These are phyloP conservation scores for Kwoniella bestiolae DNA, from an alignment of 768 basidiomycete species.

Conservation along the genomic window DNA sequence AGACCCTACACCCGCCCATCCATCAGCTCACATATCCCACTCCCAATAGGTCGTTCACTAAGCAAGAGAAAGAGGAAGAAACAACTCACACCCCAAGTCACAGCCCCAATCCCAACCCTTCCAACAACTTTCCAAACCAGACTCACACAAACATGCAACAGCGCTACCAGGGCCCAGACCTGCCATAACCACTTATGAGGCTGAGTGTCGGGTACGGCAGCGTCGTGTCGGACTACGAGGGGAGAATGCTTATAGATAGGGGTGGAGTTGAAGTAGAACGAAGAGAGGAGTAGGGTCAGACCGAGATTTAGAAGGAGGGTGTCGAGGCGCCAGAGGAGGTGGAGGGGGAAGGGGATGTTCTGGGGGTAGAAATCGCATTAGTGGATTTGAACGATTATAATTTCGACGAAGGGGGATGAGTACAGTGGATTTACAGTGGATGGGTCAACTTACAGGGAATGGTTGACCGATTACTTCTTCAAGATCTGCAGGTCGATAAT, in stretches of 20 bases:
- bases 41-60: background rate
- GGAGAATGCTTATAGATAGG: constrained; percentile 48
- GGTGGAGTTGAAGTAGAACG: constrained; percentile 54
- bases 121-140: constrained; percentile 53
- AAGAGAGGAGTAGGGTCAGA: constrained; percentile 51
- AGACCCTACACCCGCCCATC: constrained; percentile 41
- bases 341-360: constrained; percentile 55
- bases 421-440: background rate
- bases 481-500: constrained; percentile 34
- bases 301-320: constrained; percentile 56
- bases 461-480: constrained; percentile 54
- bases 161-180: constrained; percentile 39
- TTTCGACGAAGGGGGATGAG: background rate
- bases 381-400: too few species aligned
- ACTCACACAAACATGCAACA: constrained; percentile 45
- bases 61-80: background rate
- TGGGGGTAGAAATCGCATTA: constrained; percentile 6
- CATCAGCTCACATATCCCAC: background rate
- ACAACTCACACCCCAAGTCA: constrained; percentile 56
- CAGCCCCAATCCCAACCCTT: constrained; percentile 52
- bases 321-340: constrained; percentile 55
- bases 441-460: constrained; percentile 48
- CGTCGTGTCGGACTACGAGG: background rate
- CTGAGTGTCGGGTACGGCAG: constrained; percentile 22
- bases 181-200: constrained; percentile 46